Evolutionary conservation across 495 filamentous ascomycete species (phyloP), one percentile per base, ranked within the genome.

Genomic region (Endocarpon pusillum): DNA sequence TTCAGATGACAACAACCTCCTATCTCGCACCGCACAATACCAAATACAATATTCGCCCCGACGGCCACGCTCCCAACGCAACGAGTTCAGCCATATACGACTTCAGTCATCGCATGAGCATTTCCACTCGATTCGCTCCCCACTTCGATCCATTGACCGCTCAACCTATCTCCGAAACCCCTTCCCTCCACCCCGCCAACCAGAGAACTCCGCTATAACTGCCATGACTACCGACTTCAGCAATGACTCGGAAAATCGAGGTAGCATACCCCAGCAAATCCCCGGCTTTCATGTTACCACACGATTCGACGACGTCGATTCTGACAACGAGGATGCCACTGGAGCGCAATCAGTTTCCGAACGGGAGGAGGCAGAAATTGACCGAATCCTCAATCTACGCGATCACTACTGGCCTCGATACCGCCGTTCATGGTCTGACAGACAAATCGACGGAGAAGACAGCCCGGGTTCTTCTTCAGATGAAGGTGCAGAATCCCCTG

Each of bases 1-100:
- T 3, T 92, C 94, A 85, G 66, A 69, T 12, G 64, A 69, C 9
- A 69, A 86, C 37, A 78, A 87, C 35, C 61, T 92, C 11, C 53
- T 89, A 19, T 61, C 58, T 21, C 68, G 78, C 32, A 87, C 84
- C 4, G 71, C 78, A 7, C 63, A 68, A 30, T 89, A 87, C 43
- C 71, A 82, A 37, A 75, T 89, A 16, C 71, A 76, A 39, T 84
- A 82, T 39, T 55, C 38, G 33, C 54, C 27, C 19, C 28, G 39
- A 18, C 53, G 45, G 25, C 46, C 48, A 19, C 39, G 42, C 15
- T 51, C 46, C 17, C 44, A 49, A 23, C 29, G 43, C 14, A 9
- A 27, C 9, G 26, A 20, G 5, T 10, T 27, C 52, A 52, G 25
- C 53, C 52, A 16, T 38, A 35, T 8, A 44, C 21, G 49, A 18